These are phyloP conservation scores for Stachybotrys echinatus DNA, from an alignment of 2,329 filamentous ascomycete genomes.

Conservation along the genomic window DNA sequence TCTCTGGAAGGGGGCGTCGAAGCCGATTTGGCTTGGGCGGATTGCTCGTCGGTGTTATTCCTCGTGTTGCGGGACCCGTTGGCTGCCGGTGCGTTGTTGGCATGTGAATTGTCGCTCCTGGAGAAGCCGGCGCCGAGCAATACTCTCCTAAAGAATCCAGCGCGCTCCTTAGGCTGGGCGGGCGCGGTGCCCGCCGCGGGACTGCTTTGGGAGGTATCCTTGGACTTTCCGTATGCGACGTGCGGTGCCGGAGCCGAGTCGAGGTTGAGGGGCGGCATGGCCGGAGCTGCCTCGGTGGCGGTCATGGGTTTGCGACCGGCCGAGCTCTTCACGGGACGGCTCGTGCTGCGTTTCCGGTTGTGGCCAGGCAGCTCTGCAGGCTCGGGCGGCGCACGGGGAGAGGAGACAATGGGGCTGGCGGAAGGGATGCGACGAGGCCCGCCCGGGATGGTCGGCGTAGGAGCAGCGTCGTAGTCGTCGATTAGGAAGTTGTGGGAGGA, in stretches of 20 bases:
- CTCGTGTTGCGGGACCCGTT: neutral
- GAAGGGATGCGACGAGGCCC: slow-evolving; percentile 57
- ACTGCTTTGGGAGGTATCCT: slow-evolving; percentile 47
- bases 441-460: slow-evolving; percentile 76
- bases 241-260: slow-evolving; percentile 54
- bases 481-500: slow-evolving; percentile 42
- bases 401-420: slow-evolving; percentile 28
- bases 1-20: slow-evolving; percentile 47
- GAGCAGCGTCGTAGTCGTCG: slow-evolving; percentile 72
- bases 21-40: slow-evolving; percentile 6
- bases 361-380: slow-evolving; percentile 25
- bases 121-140: slow-evolving; percentile 74
- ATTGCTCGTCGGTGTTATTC: neutral
- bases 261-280: slow-evolving; percentile 30
- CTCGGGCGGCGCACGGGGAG: slow-evolving; percentile 34
- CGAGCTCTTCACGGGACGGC: slow-evolving; percentile 48
- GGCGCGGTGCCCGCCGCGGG: slow-evolving; percentile 37
- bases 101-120: slow-evolving; percentile 35
- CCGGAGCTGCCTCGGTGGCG: slow-evolving; percentile 19
- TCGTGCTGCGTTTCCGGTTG: slow-evolving; percentile 52
- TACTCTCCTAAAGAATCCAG: slow-evolving; percentile 88
- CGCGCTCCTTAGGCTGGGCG: slow-evolving; percentile 58
- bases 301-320: slow-evolving; percentile 25
- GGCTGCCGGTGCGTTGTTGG: neutral
- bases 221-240: slow-evolving; percentile 54